Conservation (phyloP, 106 monocot genomes). For the Amphibolis antarctica region DNA sequence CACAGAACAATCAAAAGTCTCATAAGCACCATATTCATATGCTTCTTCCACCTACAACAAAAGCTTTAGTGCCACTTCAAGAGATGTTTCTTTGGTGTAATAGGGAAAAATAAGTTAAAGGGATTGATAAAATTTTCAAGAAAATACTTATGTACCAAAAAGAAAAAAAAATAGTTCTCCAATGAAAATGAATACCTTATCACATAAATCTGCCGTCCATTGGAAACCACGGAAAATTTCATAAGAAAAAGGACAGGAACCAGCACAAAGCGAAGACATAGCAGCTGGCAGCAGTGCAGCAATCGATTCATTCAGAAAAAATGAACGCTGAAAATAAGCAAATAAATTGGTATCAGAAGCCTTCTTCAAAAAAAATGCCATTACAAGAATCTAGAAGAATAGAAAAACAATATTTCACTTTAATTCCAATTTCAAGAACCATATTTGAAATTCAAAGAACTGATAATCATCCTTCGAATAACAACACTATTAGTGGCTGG, state of each 20-base stretch:
- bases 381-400: too few species aligned
- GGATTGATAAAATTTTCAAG: neutral
- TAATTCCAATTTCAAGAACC: too few species aligned
- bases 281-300: constrained; percentile 47
- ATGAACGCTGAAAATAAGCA: too few species aligned
- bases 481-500: too few species aligned
- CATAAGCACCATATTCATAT: constrained; percentile 6
- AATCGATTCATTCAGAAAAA: constrained; percentile 31
- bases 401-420: too few species aligned
- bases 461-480: too few species aligned
- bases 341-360: too few species aligned
- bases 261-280: constrained; percentile 60
- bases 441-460: too few species aligned
- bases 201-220: constrained; percentile 3
- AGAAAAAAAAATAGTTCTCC: neutral
- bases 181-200: constrained; percentile 24
- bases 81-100: too few species aligned
- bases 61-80: too few species aligned
- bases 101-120: neutral
- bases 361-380: too few species aligned
- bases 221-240: constrained; percentile 6
- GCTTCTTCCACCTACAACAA: constrained; percentile 15
- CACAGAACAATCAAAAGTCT: constrained; percentile 38
- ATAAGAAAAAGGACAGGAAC: constrained; percentile 31
- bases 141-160: neutral